These are phyloP conservation scores for Mycena maculata DNA, from an alignment of 768 basidiomycete genomes.

Conservation along the genomic window DNA sequence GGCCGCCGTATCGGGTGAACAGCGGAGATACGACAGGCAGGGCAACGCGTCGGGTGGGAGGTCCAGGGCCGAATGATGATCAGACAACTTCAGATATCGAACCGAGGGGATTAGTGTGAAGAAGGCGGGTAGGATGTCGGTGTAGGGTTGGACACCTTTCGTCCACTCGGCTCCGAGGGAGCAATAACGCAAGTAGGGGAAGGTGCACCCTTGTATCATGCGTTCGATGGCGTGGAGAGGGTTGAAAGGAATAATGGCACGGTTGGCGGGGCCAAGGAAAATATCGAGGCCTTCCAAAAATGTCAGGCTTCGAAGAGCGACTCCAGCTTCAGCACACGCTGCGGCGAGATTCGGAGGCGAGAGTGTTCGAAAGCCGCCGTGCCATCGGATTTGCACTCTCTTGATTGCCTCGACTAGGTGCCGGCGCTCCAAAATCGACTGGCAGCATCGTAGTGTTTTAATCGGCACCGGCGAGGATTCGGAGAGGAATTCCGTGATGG, in stretches of 20 bases:
- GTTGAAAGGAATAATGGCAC: slow-evolving; percentile 34
- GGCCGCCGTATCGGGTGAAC: slow-evolving; percentile 69
- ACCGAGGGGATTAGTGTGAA: slow-evolving; percentile 55
- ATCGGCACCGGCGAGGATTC: slow-evolving; percentile 52
- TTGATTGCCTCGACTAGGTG: slow-evolving; percentile 60
- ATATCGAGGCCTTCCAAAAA: slow-evolving; percentile 68
- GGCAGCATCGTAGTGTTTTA: slow-evolving; percentile 63
- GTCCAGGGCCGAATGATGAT: slow-evolving; percentile 55
- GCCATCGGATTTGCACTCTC: slow-evolving; percentile 67
- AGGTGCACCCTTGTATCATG: slow-evolving; percentile 50
- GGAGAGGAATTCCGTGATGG: slow-evolving; percentile 60
- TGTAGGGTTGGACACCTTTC: slow-evolving; percentile 57
- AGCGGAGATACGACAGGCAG: slow-evolving; percentile 65
- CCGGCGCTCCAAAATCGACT: slow-evolving; percentile 58
- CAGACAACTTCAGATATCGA: slow-evolving; percentile 59
- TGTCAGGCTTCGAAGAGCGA: slow-evolving; percentile 49
- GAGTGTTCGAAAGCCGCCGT: slow-evolving; percentile 49
- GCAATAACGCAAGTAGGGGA: slow-evolving; percentile 54
- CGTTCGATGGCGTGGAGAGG: slow-evolving; percentile 60
- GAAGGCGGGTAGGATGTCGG: slow-evolving; percentile 53
- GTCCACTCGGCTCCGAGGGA: slow-evolving; percentile 60
- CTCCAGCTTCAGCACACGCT: slow-evolving; percentile 54
- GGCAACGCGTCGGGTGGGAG: slow-evolving; percentile 60
- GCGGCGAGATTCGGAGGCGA: slow-evolving; percentile 46
- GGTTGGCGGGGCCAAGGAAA: slow-evolving; percentile 60